Percentiles rank a stretch among this genome's conserved stretches.
These are phyloP conservation scores for Sphagnum fallax DNA, from an alignment of 228 moss, liverwort and hornwort genomes.

Conservation along the genomic window DNA sequence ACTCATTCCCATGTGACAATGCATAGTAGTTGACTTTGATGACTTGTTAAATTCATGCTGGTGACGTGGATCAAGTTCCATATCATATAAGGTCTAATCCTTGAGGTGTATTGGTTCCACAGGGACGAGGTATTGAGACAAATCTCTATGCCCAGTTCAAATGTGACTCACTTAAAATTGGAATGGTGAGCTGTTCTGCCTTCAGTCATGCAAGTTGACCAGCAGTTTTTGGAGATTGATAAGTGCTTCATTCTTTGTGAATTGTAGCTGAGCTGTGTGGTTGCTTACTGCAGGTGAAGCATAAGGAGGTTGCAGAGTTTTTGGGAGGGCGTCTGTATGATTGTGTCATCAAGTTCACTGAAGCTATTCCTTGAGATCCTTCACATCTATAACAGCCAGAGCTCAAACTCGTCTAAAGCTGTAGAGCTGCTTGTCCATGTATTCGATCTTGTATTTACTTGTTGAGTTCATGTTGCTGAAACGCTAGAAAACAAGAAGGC, in stretches of 20 bases:
- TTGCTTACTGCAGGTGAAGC: constrained; percentile 48
- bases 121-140: constrained; percentile 94
- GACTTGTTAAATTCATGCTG: too few relatives aligned
- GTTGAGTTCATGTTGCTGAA: too few relatives aligned
- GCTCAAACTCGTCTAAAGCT: too few relatives aligned
- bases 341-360: constrained; percentile 86
- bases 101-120: not conserved
- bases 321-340: constrained; percentile 90
- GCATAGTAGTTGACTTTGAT: too few relatives aligned
- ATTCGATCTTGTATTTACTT: too few relatives aligned
- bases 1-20: too few relatives aligned
- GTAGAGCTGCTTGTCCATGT: too few relatives aligned
- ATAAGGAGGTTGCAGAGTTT: constrained; percentile 89
- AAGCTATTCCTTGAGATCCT: constrained; percentile 23
- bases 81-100: too few relatives aligned
- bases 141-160: constrained; percentile 87
- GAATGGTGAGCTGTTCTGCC: constrained; percentile 54
- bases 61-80: too few relatives aligned
- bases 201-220: not conserved
- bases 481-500: too few relatives aligned
- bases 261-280: not conserved
- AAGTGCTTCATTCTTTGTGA: not conserved
- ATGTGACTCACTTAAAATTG: constrained; percentile 84
- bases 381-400: not conserved
- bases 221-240: not conserved